phyloP scores from a whole-genome alignment of 2,329 filamentous ascomycete species.

The Myrmaecium sp. region DNA sequence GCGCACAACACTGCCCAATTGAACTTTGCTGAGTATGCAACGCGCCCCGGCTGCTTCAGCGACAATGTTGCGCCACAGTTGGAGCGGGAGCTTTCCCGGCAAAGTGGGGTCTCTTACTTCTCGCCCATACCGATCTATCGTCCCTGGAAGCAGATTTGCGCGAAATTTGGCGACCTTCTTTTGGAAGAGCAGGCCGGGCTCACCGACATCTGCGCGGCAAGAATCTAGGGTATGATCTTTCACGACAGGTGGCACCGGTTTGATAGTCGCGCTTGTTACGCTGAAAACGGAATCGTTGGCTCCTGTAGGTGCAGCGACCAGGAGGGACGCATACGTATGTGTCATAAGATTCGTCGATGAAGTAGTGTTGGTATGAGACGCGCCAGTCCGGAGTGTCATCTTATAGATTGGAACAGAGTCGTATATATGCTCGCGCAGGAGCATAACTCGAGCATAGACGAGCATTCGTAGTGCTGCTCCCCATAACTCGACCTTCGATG shows the following conservation, averaged over 20 bases:
- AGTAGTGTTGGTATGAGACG: no score
- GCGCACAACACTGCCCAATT: constrained; percentile 13
- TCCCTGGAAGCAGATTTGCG: background rate
- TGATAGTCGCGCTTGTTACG: no score
- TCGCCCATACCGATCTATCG: constrained; percentile 1
- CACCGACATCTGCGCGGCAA: no score
- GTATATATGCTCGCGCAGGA: constrained; percentile 5
- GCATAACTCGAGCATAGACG: constrained; percentile 13
- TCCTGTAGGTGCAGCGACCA: no score
- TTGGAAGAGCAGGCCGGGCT: no score
- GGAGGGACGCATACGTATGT: no score
- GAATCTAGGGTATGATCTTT: no score
- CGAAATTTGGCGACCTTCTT: background rate
- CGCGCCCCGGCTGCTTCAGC: constrained; percentile 8
- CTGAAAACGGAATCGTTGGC: no score
- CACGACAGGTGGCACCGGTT: no score
- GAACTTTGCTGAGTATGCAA: constrained; percentile 14
- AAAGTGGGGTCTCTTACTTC: constrained; percentile 8
- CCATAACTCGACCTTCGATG: constrained; percentile 21
- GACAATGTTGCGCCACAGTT: constrained; percentile 16
- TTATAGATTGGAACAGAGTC: no score
- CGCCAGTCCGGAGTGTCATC: no score
- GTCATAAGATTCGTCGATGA: no score
- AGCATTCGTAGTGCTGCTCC: constrained; percentile 16
- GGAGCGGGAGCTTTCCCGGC: constrained; percentile 13